Base-by-base conservation (phyloP, 2,329 filamentous ascomycete genomes). In the Penicillium palitans region DNA sequence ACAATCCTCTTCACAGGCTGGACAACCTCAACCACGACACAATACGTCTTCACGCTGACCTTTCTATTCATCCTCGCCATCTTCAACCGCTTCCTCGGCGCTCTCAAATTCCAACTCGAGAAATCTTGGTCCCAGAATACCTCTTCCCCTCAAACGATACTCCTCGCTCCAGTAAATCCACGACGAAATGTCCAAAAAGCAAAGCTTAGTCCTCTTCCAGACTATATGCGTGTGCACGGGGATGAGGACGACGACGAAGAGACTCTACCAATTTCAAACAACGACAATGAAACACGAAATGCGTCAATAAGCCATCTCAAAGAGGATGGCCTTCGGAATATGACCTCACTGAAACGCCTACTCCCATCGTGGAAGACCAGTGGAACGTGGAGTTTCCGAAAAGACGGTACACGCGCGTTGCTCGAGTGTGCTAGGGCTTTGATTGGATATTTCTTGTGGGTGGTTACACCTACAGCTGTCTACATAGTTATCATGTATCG, bases 371-470 rank as follows among this genome's bases (percentile, higher is more conserved):
- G 56, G 56, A 44, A 49, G 31, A 45, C 56, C 7, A 55, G 44
- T 31, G 56, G 51, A 31, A 24, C 21, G 2, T 58, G 56, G 56
- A 31, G 44, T 55, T 24, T 55, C 8, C 31, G 39, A 5, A 49
- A 50, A 39, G 56, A 58, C 15, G 56, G 56, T 2, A 49, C 31
- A 3, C 31, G 52, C 10, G 51, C 29, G 3, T 24, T 58, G 19
- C 29, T 58, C 0, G 56, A 58, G n/a, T 19, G 46, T 31, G 37
- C 15, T 25, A 49, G 45, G 24, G 56, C 52, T 33, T 44, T 55
- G 9, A 45, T 55, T 44, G 56, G 56, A n/a, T 58, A 58, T 40
- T 19, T 58, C n/a, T 27, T 58, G 56, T 58, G 13, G 6, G 56
- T 58, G 7, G 3, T 35, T n/a, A 25, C 15, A 25, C 46, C 29